These are phyloP conservation scores for Cordyceps farinosa DNA, from an alignment of 2,329 filamentous ascomycete species.

Conservation along the genomic window DNA sequence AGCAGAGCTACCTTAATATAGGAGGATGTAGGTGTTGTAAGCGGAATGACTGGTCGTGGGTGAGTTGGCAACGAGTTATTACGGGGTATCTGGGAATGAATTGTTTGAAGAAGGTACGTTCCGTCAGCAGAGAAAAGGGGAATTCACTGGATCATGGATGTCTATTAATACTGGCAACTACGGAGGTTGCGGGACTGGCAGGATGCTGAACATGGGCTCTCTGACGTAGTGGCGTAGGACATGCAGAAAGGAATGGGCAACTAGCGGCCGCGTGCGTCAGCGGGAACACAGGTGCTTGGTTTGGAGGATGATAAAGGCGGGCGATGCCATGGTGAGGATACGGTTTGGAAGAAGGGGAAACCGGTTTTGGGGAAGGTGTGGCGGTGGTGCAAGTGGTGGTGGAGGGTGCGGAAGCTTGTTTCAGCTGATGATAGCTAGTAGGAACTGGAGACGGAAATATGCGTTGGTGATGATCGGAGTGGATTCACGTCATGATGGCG, in stretches of 20 bases:
- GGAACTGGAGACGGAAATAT: not conserved
- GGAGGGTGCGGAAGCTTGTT: not conserved
- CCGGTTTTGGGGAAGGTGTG: conserved; percentile 4
- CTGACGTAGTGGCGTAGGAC: conserved; percentile 15
- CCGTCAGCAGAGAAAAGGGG: not conserved
- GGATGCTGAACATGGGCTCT: not conserved
- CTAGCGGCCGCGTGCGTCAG: not conserved
- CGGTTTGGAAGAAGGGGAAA: conserved; percentile 10
- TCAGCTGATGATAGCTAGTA: not conserved
- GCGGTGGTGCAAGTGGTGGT: not conserved
- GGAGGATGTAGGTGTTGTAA: not conserved
- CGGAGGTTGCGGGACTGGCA: not conserved
- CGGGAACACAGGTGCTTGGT: not conserved
- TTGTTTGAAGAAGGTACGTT: not conserved
- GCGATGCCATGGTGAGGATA: not conserved
- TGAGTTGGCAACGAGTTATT: not conserved
- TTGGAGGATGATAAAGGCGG: not conserved
- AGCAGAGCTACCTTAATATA: not conserved
- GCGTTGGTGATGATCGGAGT: not conserved
- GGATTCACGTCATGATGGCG: conserved; percentile 13
- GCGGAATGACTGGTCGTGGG: not conserved
- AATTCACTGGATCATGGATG: not conserved
- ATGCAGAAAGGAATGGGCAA: not conserved
- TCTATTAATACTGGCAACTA: conserved; percentile 12
- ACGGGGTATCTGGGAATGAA: not conserved